A percentile compares a stretch with the other conserved stretches of the same genome.
phyloP scores from a whole-genome alignment of 2,329 filamentous ascomycete species.

The Exophiala sideris region DNA sequence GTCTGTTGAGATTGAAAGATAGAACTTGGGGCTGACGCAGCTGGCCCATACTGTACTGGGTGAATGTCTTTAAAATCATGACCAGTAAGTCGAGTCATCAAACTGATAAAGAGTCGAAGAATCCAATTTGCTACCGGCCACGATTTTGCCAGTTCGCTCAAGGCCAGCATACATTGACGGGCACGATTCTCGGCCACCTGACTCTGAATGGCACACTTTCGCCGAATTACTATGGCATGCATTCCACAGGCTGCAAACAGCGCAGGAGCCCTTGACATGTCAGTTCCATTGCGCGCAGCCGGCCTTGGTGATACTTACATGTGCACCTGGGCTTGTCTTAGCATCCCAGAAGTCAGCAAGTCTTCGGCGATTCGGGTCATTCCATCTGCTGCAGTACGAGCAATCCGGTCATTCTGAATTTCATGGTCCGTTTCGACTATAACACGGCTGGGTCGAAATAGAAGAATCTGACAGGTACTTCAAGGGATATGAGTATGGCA shows the following conservation, averaged over 20 bases:
- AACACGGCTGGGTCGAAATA: neutral
- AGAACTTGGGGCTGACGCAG: too few species aligned
- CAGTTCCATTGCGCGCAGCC: neutral
- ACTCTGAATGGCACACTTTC: conserved; percentile 12
- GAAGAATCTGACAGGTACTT: neutral
- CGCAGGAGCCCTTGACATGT: conserved; percentile 17
- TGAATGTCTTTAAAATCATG: neutral
- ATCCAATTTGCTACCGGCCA: conserved; percentile 24
- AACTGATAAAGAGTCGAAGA: conserved; percentile 5
- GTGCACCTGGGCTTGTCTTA: conserved; percentile 6
- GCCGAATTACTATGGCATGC: conserved; percentile 24
- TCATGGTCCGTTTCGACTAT: neutral
- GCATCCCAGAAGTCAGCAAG: conserved; percentile 22
- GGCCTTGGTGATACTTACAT: conserved; percentile 3
- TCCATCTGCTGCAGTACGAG: conserved; percentile 6
- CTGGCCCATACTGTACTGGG: too few species aligned
- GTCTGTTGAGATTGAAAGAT: too few species aligned
- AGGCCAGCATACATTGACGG: conserved; percentile 28
- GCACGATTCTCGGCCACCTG: conserved; percentile 30
- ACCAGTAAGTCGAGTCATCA: conserved; percentile 6
- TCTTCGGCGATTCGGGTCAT: conserved; percentile 25
- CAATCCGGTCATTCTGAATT: neutral
- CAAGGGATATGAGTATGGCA: neutral
- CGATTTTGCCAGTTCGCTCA: conserved; percentile 26
- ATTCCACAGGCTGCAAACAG: conserved; percentile 15